Evolutionary conservation across 2,329 filamentous ascomycete species (phyloP).

Genomic region (Diaporthe australafricana): DNA sequence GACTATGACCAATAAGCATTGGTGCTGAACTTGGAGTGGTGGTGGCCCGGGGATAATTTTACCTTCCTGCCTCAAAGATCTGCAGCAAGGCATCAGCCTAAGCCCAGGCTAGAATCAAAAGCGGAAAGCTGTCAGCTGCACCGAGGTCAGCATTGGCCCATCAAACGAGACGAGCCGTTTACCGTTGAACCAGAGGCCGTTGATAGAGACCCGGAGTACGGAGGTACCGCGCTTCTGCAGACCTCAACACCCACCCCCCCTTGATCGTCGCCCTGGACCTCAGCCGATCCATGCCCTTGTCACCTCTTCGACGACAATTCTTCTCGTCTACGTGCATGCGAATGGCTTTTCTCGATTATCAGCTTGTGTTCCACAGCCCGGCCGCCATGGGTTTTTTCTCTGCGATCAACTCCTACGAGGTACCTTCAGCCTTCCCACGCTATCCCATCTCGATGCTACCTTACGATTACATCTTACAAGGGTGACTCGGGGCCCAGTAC

Average conservation of each 20-base stretch:
- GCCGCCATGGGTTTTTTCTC: background rate
- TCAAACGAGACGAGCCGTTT: conserved; percentile 28
- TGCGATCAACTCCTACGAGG: conserved; percentile 8
- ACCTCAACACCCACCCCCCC: conserved; percentile 5
- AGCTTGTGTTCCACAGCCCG: conserved; percentile 9
- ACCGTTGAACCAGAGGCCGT: conserved; percentile 30
- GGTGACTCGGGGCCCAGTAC: conserved; percentile 5
- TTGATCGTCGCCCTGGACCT: background rate
- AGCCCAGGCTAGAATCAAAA: conserved; percentile 15
- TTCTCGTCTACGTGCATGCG: conserved; percentile 6
- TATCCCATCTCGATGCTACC: conserved; percentile 22
- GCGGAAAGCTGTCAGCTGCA: conserved; percentile 25
- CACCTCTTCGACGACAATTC: background rate
- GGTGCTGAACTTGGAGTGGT: background rate
- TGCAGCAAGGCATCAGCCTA: conserved; percentile 33
- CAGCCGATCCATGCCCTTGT: conserved; percentile 25
- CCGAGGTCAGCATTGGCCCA: conserved; percentile 29
- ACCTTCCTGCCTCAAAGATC: conserved; percentile 31
- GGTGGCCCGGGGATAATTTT: conserved; percentile 22
- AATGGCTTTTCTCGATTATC: background rate
- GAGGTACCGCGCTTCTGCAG: conserved; percentile 28
- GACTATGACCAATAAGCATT: conserved; percentile 24
- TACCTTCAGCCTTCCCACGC: conserved; percentile 30
- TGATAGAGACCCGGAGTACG: conserved; percentile 16
- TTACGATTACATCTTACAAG: conserved; percentile 16